Percentiles rank a stretch among this genome's conserved stretches.
These are phyloP conservation scores for Aspergillus sp. DNA, from an alignment of 2,329 filamentous ascomycete species.

Conservation along the genomic window DNA sequence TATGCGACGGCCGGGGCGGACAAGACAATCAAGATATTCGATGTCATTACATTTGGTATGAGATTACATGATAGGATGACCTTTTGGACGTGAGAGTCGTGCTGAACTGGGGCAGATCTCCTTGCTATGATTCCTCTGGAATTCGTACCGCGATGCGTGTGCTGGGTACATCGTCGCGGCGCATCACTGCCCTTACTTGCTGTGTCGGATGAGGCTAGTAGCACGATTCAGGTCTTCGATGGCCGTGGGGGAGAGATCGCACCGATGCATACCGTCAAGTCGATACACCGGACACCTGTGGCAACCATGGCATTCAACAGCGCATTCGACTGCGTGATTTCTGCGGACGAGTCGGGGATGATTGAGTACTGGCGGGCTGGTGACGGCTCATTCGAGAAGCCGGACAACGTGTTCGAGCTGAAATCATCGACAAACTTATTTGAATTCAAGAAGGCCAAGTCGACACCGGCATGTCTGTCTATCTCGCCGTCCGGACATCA, in stretches of 20 bases:
- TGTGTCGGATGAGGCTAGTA: slow-evolving; percentile 65
- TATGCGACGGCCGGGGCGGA: slow-evolving; percentile 74
- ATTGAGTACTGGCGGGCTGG: slow-evolving; percentile 86
- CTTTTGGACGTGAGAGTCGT: slow-evolving; percentile 1
- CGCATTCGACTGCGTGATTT: slow-evolving; percentile 80
- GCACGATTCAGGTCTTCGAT: slow-evolving; percentile 75
- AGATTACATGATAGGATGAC: slow-evolving; percentile 5
- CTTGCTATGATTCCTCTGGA: slow-evolving; percentile 73
- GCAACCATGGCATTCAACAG: slow-evolving; percentile 85
- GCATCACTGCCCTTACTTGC: slow-evolving; percentile 82
- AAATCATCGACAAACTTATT: slow-evolving; percentile 93
- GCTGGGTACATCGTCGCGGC: slow-evolving; percentile 83
- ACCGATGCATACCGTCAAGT: slow-evolving; percentile 68
- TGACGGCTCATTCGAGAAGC: slow-evolving; percentile 74
- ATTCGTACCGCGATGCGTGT: slow-evolving; percentile 67
- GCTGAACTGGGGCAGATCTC: slow-evolving; percentile 49
- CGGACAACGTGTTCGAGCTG: slow-evolving; percentile 80
- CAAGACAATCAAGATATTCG: slow-evolving; percentile 47
- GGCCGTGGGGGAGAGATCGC: slow-evolving; percentile 72
- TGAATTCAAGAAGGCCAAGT: slow-evolving; percentile 93
- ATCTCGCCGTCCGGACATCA: slow-evolving; percentile 79
- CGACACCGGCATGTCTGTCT: slow-evolving; percentile 69
- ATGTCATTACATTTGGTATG: slow-evolving; percentile 66
- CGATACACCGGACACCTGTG: slow-evolving; percentile 73
- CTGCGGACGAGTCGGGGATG: slow-evolving; percentile 84